These are phyloP conservation scores for Eimeria nieschulzi DNA, from an alignment of 169 alveolate genomes.

Conservation along the genomic window DNA sequence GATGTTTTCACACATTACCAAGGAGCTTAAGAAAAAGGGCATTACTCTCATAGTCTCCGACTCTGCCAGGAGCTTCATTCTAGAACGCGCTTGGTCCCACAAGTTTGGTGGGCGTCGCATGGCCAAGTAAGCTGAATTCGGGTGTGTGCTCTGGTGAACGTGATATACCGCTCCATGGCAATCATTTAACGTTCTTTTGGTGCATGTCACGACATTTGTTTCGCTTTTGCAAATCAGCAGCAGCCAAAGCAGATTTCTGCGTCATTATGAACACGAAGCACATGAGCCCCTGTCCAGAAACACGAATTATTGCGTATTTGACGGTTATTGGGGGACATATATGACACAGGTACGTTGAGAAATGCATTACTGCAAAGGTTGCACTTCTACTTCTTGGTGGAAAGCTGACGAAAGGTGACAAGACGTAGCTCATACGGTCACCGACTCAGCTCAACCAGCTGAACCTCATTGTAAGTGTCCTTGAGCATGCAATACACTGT, in stretches of 20 bases:
- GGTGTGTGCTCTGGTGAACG: background rate
- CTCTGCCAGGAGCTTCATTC: slow-evolving; percentile 38
- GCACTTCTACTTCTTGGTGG: background rate
- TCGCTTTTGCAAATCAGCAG: too few relatives aligned
- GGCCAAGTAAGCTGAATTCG: background rate
- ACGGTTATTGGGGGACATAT: background rate
- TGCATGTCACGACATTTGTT: too few relatives aligned
- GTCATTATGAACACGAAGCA: too few relatives aligned
- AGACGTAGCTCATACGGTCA: background rate
- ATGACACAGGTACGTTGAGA: slow-evolving; percentile 8
- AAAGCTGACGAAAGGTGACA: background rate
- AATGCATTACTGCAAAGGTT: background rate
- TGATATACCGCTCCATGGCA: too few relatives aligned
- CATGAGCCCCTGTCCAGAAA: too few relatives aligned
- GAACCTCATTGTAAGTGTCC: slow-evolving; percentile 8
- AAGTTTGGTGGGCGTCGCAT: slow-evolving; percentile 54
- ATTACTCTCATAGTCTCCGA: background rate
- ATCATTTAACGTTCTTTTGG: too few relatives aligned
- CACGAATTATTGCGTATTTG: background rate
- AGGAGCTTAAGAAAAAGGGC: slow-evolving; percentile 1
- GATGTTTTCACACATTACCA: background rate
- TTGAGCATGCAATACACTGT: too few relatives aligned
- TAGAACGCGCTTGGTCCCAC: slow-evolving; percentile 49
- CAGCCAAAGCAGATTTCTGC: too few relatives aligned
- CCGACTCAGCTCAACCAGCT: slow-evolving; percentile 28